Evolutionary conservation across 2,329 filamentous ascomycete species (phyloP).

Genomic region (Nothopassalora personata): DNA sequence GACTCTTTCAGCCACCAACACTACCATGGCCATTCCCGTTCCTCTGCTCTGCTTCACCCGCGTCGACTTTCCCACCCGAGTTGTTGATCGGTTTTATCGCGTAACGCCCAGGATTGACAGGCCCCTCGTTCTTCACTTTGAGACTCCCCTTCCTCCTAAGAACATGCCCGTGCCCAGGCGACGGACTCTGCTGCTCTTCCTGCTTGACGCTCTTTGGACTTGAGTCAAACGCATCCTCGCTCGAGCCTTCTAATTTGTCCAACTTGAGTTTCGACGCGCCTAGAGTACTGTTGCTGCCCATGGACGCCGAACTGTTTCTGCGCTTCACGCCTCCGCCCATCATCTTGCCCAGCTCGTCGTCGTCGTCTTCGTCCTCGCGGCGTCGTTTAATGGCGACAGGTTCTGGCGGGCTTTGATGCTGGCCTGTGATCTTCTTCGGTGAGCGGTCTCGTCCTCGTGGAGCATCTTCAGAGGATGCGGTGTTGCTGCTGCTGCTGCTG

Average conservation of each 20-base stretch:
- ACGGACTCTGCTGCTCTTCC: constrained; percentile 19
- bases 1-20: not conserved
- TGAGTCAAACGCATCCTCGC: not conserved
- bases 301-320: constrained; percentile 35
- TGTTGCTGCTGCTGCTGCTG: constrained; percentile 26
- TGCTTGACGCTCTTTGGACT: constrained; percentile 10
- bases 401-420: constrained; percentile 13
- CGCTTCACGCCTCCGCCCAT: constrained; percentile 37
- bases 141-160: constrained; percentile 42
- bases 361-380: constrained; percentile 87
- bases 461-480: constrained; percentile 15
- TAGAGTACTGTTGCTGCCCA: constrained; percentile 20
- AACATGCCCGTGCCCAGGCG: constrained; percentile 15
- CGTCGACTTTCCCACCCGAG: not conserved
- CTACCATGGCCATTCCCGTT: constrained; percentile 9
- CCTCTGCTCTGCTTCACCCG: not conserved
- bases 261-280: constrained; percentile 10
- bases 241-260: constrained; percentile 16
- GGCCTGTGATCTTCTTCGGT: constrained; percentile 18
- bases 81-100: constrained; percentile 26
- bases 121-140: constrained; percentile 40
- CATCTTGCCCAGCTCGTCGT: constrained; percentile 80
- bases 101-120: constrained; percentile 22
- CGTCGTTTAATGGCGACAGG: constrained; percentile 71
- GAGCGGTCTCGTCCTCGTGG: constrained; percentile 17